A percentile compares a stretch with the other conserved stretches of the same genome.
Conservation (phyloP, 352 stramenopile genomes). For the Globisporangium paddicum region DNA sequence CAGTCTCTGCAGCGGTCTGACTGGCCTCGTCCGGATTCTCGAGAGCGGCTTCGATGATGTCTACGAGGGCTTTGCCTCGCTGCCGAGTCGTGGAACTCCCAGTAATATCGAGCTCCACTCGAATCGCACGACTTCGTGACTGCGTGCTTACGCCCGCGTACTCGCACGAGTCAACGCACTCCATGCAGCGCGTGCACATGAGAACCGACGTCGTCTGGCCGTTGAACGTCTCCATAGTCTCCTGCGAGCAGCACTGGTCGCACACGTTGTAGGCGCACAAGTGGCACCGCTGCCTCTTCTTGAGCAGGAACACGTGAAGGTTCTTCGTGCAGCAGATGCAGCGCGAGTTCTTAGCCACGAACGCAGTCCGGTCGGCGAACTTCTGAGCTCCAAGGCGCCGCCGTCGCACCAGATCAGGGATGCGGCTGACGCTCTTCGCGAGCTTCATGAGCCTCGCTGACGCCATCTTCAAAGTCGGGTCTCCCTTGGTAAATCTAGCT, state of each 20-base stretch:
- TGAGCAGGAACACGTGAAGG: conserved; percentile 19
- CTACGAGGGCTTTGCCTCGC: not conserved
- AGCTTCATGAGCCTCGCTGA: conserved; percentile 20
- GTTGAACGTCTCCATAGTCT: conserved; percentile 39
- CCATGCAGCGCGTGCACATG: conserved; percentile 38
- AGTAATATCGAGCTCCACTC: conserved; percentile 2
- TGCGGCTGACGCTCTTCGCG: conserved; percentile 19
- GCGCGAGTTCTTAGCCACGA: conserved; percentile 24
- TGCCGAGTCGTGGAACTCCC: not conserved
- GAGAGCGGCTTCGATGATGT: conserved; percentile 19
- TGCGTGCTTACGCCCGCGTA: conserved; percentile 21
- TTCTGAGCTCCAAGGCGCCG: conserved; percentile 32
- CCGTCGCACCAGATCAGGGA: conserved; percentile 27
- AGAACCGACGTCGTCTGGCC: conserved; percentile 23
- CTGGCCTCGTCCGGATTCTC: conserved; percentile 17
- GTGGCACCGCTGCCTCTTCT: conserved; percentile 29
- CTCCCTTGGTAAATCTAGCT: conserved; percentile 6
- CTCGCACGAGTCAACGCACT: conserved; percentile 37
- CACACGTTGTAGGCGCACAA: conserved; percentile 49
- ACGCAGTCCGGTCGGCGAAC: conserved; percentile 15
- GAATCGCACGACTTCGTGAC: conserved; percentile 2
- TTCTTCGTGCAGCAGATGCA: conserved; percentile 47
- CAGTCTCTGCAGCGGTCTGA: conserved; percentile 25
- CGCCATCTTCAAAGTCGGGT: conserved; percentile 21
- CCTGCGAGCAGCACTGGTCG: conserved; percentile 28